Evolutionary conservation across 768 basidiomycete species (phyloP), one percentile per base, ranked within the genome.

Genomic region (Guyanaporus albipodus): DNA sequence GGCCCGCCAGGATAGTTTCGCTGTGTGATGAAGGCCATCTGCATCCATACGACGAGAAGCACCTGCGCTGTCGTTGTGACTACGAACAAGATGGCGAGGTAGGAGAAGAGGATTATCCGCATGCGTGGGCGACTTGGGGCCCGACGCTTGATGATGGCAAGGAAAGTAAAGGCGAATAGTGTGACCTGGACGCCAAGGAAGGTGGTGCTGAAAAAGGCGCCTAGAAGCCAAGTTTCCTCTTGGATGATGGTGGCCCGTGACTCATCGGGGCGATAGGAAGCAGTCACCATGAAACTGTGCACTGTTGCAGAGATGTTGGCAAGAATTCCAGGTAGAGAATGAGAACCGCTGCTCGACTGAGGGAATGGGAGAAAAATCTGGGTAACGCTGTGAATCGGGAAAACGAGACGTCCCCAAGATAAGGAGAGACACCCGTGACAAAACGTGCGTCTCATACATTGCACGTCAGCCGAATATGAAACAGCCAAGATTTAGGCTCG

Each of bases 1-100:
- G 67, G 62, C 14, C 67, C 67, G 10, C 63, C 65, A 0, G 62
- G 59, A 23, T 58, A 67, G 32, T 65, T 42, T 12, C 65, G 53
- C 17, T 53, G 44, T 21, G 60, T 57, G 41, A 68, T 58, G 42
- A 62, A 68, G 0, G 44, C 47, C 35, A 58, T 46, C 29, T 61
- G 60, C 2, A 55, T 53, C 42, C 61, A 60, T 7, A 52, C 7
- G n/a, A 59, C 36, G 6, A 35, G 32, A 5, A 52, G 34, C 3
- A 29, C 52, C 15, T 57, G 44, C 8, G 38, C 31, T 9, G 37
- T 19, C 17, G 52, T 55, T 17, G 54, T 63, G n/a, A 67, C 38
- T 4, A 24, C 38, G 19, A 48, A 47, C 21, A 46, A 43, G 17
- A 42, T 4, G 10, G 10, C 11, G n/a, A 50, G 18, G 24, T 46